Percentiles rank a stretch among this genome's conserved stretches.
phyloP scores from a whole-genome alignment of 768 basidiomycete genomes.

The Pilatotrama ljubarskyi region DNA sequence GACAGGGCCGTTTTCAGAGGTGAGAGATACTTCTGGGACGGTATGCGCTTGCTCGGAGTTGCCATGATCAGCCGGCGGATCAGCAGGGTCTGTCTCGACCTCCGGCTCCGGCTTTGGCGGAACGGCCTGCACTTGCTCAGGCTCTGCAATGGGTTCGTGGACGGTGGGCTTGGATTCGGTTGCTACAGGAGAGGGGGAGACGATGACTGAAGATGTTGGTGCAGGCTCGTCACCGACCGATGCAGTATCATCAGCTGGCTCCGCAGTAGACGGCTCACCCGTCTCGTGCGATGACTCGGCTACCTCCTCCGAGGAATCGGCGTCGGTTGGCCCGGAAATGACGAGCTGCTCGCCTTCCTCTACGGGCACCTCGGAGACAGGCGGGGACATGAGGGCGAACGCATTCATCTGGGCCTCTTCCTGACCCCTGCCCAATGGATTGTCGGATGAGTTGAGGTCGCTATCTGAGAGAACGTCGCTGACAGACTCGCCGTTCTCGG shows the following conservation, averaged over 20 bases:
- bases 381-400: neutral
- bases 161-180: neutral
- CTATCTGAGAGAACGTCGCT: constrained; percentile 13
- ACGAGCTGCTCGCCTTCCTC: neutral
- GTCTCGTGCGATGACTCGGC: neutral
- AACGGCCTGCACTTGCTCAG: neutral
- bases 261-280: neutral
- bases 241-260: neutral
- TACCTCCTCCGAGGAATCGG: neutral
- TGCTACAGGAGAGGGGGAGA: neutral
- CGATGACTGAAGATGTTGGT: neutral
- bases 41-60: neutral
- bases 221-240: neutral
- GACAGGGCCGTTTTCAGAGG: neutral
- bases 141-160: neutral
- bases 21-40: too few relatives aligned
- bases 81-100: neutral
- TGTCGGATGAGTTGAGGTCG: constrained; percentile 1
- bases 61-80: neutral
- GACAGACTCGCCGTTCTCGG: constrained; percentile 6
- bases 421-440: neutral
- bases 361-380: neutral
- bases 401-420: constrained; percentile 9
- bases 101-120: neutral
- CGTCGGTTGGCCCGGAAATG: neutral